Percentiles rank a stretch among this genome's conserved stretches.
Conservation (phyloP, 495 filamentous ascomycete species). For the Penicillium pulvis region DNA sequence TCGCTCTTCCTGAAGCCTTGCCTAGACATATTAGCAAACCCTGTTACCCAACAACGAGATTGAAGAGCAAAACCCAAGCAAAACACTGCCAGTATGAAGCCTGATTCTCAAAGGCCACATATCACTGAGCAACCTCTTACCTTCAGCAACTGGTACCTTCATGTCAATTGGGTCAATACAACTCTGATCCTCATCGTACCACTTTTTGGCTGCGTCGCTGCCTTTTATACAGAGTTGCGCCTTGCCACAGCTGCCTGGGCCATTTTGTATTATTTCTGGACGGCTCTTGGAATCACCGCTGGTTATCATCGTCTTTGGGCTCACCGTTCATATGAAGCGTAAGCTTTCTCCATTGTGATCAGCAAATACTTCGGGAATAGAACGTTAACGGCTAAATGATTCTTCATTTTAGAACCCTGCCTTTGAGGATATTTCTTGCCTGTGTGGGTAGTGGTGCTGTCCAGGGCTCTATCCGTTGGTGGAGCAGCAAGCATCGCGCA, state of each 20-base stretch:
- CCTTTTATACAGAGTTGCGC: constrained; percentile 71
- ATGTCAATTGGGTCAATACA: constrained; percentile 89
- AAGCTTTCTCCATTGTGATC: not conserved
- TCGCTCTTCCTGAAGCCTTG: not conserved
- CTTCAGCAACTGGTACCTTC: constrained; percentile 80
- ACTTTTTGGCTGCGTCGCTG: constrained; percentile 64
- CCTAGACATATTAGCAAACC: not conserved
- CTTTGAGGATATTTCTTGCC: constrained; percentile 83
- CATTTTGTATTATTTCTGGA: constrained; percentile 82
- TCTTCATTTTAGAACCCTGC: constrained; percentile 61
- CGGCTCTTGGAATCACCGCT: constrained; percentile 80
- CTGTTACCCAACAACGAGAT: not conserved
- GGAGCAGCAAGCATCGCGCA: constrained; percentile 85
- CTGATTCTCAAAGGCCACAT: constrained; percentile 32
- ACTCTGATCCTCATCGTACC: constrained; percentile 80
- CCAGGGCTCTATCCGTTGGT: constrained; percentile 91
- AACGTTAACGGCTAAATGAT: not conserved
- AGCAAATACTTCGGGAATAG: not conserved
- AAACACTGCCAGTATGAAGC: constrained; percentile 9
- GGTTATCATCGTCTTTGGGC: constrained; percentile 78
- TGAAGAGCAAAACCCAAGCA: not conserved
- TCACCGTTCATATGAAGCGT: constrained; percentile 69
- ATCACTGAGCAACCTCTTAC: constrained; percentile 66
- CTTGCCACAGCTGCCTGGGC: constrained; percentile 71
- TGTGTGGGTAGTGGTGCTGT: constrained; percentile 85